phyloP scores from a whole-genome alignment of 768 basidiomycete genomes.

The Pisolithus sp. region DNA sequence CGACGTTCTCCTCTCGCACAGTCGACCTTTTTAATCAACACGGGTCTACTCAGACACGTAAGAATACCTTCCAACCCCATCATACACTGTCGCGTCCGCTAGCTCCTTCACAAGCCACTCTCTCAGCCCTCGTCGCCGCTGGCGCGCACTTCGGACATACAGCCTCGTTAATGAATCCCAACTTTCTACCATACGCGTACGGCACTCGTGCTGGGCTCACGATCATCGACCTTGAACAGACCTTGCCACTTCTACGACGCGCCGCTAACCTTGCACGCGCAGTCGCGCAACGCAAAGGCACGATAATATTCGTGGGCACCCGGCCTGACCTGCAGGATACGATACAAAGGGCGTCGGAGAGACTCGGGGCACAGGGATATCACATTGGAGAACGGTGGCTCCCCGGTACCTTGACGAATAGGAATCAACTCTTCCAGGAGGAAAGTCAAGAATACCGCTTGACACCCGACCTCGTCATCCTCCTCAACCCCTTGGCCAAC shows the following conservation, averaged over 20 bases:
- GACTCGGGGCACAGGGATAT: constrained; percentile 75
- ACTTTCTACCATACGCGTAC: constrained; percentile 89
- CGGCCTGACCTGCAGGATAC: constrained; percentile 69
- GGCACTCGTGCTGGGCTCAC: constrained; percentile 86
- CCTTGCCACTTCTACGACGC: constrained; percentile 84
- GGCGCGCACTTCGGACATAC: constrained; percentile 94
- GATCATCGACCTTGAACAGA: constrained; percentile 92
- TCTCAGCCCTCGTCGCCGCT: constrained; percentile 86
- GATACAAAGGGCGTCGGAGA: constrained; percentile 72
- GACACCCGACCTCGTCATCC: constrained; percentile 81
- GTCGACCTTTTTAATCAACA: constrained; percentile 59
- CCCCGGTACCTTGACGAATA: constrained; percentile 93
- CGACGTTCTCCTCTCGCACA: constrained; percentile 23
- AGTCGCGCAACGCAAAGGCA: constrained; percentile 74
- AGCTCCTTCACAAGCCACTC: constrained; percentile 56
- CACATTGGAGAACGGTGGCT: constrained; percentile 87
- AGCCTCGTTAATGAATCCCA: constrained; percentile 76
- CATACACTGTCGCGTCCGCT: constrained; percentile 60
- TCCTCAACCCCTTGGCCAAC: constrained; percentile 86
- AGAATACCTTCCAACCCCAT: constrained; percentile 68
- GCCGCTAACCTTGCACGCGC: constrained; percentile 84
- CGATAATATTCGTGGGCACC: constrained; percentile 87
- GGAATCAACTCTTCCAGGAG: constrained; percentile 64
- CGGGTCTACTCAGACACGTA: constrained; percentile 70
- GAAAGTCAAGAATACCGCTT: constrained; percentile 47